Evolutionary conservation across 2,329 filamentous ascomycete genomes (phyloP).

Genomic region (Polytolypa hystricis): DNA sequence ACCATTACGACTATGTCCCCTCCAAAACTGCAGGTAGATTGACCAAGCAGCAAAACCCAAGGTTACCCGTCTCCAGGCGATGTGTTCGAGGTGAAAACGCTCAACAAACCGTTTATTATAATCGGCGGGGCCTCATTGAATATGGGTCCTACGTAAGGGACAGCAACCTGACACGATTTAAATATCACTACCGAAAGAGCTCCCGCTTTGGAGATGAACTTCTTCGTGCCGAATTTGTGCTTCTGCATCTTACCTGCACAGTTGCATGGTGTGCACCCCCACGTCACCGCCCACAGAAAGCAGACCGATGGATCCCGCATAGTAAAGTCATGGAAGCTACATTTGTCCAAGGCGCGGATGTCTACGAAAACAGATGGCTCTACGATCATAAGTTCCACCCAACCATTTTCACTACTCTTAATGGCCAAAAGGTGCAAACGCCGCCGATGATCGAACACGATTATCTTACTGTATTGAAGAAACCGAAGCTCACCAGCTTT

Average conservation of each 20-base stretch:
- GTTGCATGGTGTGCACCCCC: constrained; percentile 46
- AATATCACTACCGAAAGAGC: constrained; percentile 44
- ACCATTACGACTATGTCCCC: constrained; percentile 37
- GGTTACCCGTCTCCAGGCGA: constrained; percentile 34
- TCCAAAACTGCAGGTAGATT: constrained; percentile 18
- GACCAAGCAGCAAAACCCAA: constrained; percentile 18
- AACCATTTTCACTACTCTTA: constrained; percentile 38
- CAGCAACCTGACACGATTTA: constrained; percentile 42
- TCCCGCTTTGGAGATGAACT: constrained; percentile 44
- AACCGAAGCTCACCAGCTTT: constrained; percentile 33
- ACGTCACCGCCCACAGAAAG: constrained; percentile 38
- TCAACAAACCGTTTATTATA: constrained; percentile 41
- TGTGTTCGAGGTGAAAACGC: constrained; percentile 38
- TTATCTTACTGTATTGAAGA: constrained; percentile 32
- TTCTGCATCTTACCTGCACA: constrained; percentile 43
- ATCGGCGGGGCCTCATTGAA: constrained; percentile 42
- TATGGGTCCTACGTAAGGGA: constrained; percentile 44
- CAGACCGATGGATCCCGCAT: constrained; percentile 45
- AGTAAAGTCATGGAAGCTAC: constrained; percentile 45
- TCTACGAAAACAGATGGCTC: constrained; percentile 41
- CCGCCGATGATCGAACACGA: constrained; percentile 45
- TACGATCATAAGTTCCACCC: constrained; percentile 42
- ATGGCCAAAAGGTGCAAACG: constrained; percentile 40
- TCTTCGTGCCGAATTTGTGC: constrained; percentile 44
- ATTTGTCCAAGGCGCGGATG: constrained; percentile 42